phyloP scores from a whole-genome alignment of 345 rosid species.

The Lepidium didymum region DNA sequence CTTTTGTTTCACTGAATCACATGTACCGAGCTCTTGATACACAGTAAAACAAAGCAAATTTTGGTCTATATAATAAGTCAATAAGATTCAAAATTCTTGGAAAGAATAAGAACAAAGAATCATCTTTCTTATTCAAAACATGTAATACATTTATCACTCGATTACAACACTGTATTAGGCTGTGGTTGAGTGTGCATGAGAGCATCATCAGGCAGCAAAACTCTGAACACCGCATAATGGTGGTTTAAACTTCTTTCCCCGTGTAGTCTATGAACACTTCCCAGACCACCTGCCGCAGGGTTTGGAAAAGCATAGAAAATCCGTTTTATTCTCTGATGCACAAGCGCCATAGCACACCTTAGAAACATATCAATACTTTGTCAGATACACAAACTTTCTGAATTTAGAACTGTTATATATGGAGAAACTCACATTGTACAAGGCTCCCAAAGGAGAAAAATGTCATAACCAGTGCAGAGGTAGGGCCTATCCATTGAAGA shows the following conservation, averaged over 20 bases:
- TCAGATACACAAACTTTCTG: background rate
- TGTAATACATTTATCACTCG: background rate
- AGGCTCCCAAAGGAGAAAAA: slow-evolving; percentile 79
- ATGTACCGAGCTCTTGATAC: background rate
- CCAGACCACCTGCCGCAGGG: slow-evolving; percentile 56
- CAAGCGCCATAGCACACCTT: slow-evolving; percentile 93
- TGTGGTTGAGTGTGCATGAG: background rate
- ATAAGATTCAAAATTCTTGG: background rate
- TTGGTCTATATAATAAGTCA: background rate
- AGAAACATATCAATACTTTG: background rate
- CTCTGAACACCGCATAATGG: slow-evolving; percentile 89
- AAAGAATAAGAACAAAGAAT: background rate
- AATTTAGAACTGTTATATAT: background rate
- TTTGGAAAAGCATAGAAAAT: slow-evolving; percentile 73
- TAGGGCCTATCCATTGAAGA: slow-evolving; percentile 43
- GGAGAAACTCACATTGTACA: slow-evolving; percentile 64
- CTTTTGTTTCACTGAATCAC: background rate
- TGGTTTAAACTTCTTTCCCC: slow-evolving; percentile 92
- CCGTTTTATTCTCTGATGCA: slow-evolving; percentile 75
- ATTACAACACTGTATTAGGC: background rate
- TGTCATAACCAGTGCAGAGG: slow-evolving; percentile 85
- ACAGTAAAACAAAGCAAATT: background rate
- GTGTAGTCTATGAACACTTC: slow-evolving; percentile 70
- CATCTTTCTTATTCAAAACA: background rate
- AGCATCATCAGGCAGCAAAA: slow-evolving; percentile 33